phyloP scores from a whole-genome alignment of 331 rosid species.

The Quercus tomentella region DNA sequence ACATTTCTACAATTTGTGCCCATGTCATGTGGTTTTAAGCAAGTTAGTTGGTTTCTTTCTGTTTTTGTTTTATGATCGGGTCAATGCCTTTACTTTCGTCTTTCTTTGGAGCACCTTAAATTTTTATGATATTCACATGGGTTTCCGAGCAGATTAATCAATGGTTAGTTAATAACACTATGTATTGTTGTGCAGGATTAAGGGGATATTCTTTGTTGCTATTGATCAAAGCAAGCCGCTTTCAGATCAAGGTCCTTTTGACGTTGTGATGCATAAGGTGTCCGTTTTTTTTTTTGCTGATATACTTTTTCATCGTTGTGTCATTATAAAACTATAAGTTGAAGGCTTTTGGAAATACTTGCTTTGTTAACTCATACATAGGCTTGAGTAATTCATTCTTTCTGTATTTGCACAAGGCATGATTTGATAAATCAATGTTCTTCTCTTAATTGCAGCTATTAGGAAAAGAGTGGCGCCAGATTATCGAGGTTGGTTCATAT shows the following conservation, averaged over 20 bases:
- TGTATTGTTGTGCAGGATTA: constrained; percentile 50
- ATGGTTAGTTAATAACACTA: neutral
- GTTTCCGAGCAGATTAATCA: neutral
- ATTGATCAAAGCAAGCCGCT: constrained; percentile 71
- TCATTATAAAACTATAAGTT: neutral
- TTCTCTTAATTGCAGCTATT: constrained; percentile 48
- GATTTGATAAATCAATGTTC: constrained; percentile 3
- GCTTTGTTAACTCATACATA: neutral
- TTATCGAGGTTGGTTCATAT: constrained; percentile 71
- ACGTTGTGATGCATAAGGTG: constrained; percentile 82
- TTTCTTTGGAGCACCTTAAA: neutral
- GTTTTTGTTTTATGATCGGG: neutral
- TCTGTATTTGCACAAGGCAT: constrained; percentile 8
- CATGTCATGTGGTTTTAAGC: too few species aligned
- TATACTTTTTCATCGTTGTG: neutral
- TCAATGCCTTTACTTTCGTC: neutral
- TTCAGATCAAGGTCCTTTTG: constrained; percentile 89
- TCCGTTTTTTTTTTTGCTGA: neutral
- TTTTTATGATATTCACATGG: neutral
- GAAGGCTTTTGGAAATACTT: neutral
- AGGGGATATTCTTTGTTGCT: constrained; percentile 78
- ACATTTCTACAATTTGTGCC: too few species aligned
- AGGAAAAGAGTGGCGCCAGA: constrained; percentile 88
- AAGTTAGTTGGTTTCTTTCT: neutral
- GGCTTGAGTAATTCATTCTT: neutral